These are phyloP conservation scores for Emergomyces orientalis DNA, from an alignment of 2,329 filamentous ascomycete genomes.

Conservation along the genomic window DNA sequence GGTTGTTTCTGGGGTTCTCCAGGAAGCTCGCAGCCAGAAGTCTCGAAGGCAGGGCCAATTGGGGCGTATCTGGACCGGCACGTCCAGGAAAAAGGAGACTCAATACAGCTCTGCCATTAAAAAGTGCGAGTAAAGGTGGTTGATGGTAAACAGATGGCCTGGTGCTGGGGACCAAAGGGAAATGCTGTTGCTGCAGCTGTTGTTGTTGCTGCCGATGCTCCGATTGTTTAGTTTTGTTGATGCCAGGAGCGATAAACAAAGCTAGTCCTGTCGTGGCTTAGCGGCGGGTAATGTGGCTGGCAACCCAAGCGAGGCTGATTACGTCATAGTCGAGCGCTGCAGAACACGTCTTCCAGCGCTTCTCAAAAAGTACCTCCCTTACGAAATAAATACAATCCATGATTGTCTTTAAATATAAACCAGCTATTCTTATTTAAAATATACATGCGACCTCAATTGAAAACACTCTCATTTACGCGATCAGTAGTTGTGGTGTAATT, in stretches of 20 bases:
- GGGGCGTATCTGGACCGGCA: background rate
- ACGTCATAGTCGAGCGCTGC: slow-evolving; percentile 9
- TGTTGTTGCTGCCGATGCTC: slow-evolving; percentile 7
- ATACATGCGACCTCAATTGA: background rate
- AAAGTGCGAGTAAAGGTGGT: background rate
- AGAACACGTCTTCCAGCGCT: slow-evolving; percentile 10
- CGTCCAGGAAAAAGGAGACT: background rate
- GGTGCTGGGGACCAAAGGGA: background rate
- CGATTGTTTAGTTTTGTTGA: slow-evolving; percentile 7
- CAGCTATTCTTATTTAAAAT: background rate
- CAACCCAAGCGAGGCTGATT: slow-evolving; percentile 11
- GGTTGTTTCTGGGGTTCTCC: slow-evolving; percentile 1
- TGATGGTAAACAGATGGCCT: background rate
- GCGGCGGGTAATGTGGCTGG: slow-evolving; percentile 13
- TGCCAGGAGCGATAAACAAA: slow-evolving; percentile 16
- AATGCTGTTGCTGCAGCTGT: slow-evolving; percentile 1
- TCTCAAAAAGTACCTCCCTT: background rate
- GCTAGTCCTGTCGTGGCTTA: slow-evolving; percentile 15
- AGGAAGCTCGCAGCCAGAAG: background rate
- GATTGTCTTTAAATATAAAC: background rate
- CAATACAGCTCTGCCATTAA: slow-evolving; percentile 6
- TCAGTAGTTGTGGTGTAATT: background rate
- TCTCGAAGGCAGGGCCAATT: slow-evolving; percentile 13
- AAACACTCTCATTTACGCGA: background rate
- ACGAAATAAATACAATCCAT: background rate